Percentiles rank a stretch among this genome's conserved stretches.
Evolutionary conservation across 1,139 yeast genomes (phyloP).

Genomic region (Blastobotrys indianensis): DNA sequence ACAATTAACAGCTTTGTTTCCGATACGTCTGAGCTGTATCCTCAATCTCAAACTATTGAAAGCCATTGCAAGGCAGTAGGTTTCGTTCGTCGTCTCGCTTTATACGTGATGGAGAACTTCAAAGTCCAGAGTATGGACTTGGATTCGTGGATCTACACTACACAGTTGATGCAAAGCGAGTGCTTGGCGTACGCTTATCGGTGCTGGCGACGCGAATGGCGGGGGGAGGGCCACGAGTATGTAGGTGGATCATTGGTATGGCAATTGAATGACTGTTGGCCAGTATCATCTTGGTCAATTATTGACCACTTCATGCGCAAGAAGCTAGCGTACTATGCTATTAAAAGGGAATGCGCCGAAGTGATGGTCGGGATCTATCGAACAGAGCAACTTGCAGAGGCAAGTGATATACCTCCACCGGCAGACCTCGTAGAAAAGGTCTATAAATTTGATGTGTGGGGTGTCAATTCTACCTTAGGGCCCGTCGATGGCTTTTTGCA

Average conservation of each 20-base stretch:
- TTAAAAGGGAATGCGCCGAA: conserved; percentile 41
- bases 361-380: conserved; percentile 38
- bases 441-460: conserved; percentile 41
- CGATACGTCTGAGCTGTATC: conserved; percentile 33
- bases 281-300: conserved; percentile 44
- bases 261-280: conserved; percentile 52
- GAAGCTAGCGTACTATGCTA: conserved; percentile 43
- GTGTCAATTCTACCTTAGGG: conserved; percentile 33
- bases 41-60: conserved; percentile 37
- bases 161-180: conserved; percentile 48
- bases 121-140: conserved; percentile 34
- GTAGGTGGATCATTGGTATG: conserved; percentile 44
- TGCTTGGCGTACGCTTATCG: conserved; percentile 44
- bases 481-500: conserved; percentile 28
- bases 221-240: conserved; percentile 33
- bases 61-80: conserved; percentile 42
- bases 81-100: conserved; percentile 41
- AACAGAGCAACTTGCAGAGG: conserved; percentile 17
- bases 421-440: conserved; percentile 29
- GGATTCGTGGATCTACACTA: conserved; percentile 42
- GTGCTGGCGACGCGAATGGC: conserved; percentile 45
- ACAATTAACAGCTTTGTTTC: conserved; percentile 35
- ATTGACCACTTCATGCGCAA: conserved; percentile 40
- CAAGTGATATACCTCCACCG: conserved; percentile 11
- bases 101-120: conserved; percentile 43